These are phyloP conservation scores for Solanum hybrid DNA, from an alignment of 305 asterid genomes.

Conservation along the genomic window DNA sequence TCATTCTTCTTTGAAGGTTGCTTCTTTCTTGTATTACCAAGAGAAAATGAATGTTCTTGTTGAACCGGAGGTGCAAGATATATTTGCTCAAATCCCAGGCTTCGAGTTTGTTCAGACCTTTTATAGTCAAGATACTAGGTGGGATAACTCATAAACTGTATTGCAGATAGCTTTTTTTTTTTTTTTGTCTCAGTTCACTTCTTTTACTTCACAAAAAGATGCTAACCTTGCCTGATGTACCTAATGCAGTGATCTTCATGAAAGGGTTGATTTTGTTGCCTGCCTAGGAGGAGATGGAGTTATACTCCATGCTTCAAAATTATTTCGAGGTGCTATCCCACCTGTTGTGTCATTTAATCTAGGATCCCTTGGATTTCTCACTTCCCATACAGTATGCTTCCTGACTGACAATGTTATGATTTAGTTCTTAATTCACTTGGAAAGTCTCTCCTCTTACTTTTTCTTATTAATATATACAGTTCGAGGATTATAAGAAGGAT, in stretches of 20 bases:
- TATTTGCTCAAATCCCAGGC: slow-evolving; percentile 92
- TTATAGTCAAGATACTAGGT: slow-evolving; percentile 98
- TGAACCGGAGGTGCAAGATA: slow-evolving; percentile 95
- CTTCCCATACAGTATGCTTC: slow-evolving; percentile 75
- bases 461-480: slow-evolving; percentile 33
- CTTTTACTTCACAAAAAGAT: background rate
- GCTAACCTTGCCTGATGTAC: slow-evolving; percentile 20
- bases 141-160: slow-evolving; percentile 16
- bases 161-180: background rate
- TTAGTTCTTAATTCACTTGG: background rate
- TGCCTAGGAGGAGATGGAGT: slow-evolving; percentile 99
- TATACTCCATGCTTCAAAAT: slow-evolving; percentile 91
- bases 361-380: slow-evolving; percentile 95
- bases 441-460: background rate
- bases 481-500: slow-evolving; percentile 67
- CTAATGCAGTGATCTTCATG: slow-evolving; percentile 79
- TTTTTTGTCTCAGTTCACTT: background rate
- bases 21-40: slow-evolving; percentile 77
- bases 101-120: slow-evolving; percentile 96
- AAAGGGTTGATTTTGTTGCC: slow-evolving; percentile 91
- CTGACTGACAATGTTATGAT: slow-evolving; percentile 9
- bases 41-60: slow-evolving; percentile 93
- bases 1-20: slow-evolving; percentile 46
- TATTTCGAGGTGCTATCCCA: slow-evolving; percentile 93
- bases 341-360: slow-evolving; percentile 98